These are phyloP conservation scores for Cercospora citrullina DNA, from an alignment of 2,329 filamentous ascomycete species.

Conservation along the genomic window DNA sequence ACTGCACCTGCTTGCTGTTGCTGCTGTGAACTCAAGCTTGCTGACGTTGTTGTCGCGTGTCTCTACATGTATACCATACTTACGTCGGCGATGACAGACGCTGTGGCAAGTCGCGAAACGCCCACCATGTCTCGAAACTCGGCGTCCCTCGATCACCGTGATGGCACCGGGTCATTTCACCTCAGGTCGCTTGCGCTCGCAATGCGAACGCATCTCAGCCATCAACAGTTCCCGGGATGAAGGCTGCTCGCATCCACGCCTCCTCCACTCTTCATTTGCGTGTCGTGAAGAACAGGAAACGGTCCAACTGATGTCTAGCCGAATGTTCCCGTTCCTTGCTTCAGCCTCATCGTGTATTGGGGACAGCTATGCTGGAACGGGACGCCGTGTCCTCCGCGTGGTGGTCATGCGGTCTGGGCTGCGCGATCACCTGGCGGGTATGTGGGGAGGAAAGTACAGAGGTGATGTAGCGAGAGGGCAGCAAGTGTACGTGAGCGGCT, in stretches of 20 bases:
- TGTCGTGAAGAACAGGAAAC: not conserved
- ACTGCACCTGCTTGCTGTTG: not conserved
- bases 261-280: not conserved
- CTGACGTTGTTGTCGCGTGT: not conserved
- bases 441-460: not conserved
- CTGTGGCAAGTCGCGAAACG: not conserved
- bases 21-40: not conserved
- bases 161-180: not conserved
- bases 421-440: not conserved
- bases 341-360: not conserved
- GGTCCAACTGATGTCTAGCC: not conserved
- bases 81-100: not conserved
- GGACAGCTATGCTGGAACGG: not conserved
- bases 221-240: not conserved
- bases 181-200: not conserved
- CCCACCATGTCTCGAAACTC: not conserved
- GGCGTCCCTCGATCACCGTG: not conserved
- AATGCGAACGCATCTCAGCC: not conserved
- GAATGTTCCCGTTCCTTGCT: not conserved
- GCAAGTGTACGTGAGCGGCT: not conserved
- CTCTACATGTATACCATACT: not conserved
- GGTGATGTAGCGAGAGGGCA: not conserved
- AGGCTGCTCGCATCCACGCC: not conserved
- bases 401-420: not conserved
- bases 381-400: not conserved